Evolutionary conservation across 2,329 filamentous ascomycete genomes (phyloP).

Genomic region (Ilyonectria sp.): DNA sequence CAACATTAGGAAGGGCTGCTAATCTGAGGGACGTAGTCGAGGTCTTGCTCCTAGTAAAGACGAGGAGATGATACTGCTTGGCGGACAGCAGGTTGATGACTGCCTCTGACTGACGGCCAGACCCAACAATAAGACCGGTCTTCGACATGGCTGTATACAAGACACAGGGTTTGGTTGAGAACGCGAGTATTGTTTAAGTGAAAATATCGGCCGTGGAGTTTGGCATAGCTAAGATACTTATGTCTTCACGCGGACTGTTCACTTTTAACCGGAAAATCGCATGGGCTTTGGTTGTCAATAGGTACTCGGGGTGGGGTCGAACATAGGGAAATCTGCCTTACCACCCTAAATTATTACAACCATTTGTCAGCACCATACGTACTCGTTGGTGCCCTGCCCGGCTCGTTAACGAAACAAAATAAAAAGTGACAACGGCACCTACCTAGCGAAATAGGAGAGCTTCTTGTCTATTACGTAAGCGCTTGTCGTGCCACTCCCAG

Average conservation of each 20-base stretch:
- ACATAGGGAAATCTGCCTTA: not conserved
- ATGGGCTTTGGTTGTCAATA: not conserved
- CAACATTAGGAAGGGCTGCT: conserved; percentile 10
- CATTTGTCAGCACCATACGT: not conserved
- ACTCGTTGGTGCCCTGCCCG: not conserved
- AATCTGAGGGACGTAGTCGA: not conserved
- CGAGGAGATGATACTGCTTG: conserved; percentile 11
- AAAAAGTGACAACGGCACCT: not conserved
- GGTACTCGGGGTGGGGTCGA: not conserved
- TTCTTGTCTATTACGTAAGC: not conserved
- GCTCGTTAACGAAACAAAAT: not conserved
- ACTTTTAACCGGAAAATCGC: not conserved
- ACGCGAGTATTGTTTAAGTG: not conserved
- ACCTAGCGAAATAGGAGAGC: not conserved
- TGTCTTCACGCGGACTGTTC: not conserved
- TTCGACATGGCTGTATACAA: conserved; percentile 2
- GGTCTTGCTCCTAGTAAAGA: conserved; percentile 4
- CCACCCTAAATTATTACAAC: not conserved
- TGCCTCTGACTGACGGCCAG: conserved; percentile 6
- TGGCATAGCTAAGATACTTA: not conserved
- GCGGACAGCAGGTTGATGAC: conserved; percentile 6
- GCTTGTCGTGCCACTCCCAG: not conserved
- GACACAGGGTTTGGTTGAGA: not conserved
- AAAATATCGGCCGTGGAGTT: not conserved
- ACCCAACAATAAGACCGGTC: conserved; percentile 9